These are phyloP conservation scores for Candida pseudoglaebosa DNA, from an alignment of 805 yeast genomes.

Conservation along the genomic window DNA sequence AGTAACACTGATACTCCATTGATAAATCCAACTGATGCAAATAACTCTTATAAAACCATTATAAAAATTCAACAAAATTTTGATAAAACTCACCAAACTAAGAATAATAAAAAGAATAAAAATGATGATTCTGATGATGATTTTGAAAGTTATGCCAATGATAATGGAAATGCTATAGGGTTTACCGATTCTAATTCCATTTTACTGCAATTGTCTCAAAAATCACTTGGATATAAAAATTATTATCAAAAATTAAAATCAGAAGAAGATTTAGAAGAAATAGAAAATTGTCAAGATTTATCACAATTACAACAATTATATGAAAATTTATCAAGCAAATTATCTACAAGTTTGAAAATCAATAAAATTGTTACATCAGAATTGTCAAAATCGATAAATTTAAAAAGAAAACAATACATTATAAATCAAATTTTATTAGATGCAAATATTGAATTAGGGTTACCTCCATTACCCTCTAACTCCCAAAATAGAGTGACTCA, in stretches of 20 bases:
- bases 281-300: slow-evolving; percentile 14
- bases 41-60: slow-evolving; percentile 6
- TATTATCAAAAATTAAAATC: slow-evolving; percentile 6
- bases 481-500: slow-evolving; percentile 9
- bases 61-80: slow-evolving; percentile 10
- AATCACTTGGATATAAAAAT: slow-evolving; percentile 4
- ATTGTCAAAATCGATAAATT: slow-evolving; percentile 20
- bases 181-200: slow-evolving; percentile 2
- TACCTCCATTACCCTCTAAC: slow-evolving; percentile 19
- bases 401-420: slow-evolving; percentile 36
- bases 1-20: slow-evolving; percentile 6
- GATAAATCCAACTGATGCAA: slow-evolving; percentile 4
- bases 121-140: slow-evolving; percentile 2
- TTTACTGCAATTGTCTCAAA: slow-evolving; percentile 4
- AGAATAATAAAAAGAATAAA: background rate
- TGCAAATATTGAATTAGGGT: slow-evolving; percentile 35
- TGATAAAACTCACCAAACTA: background rate
- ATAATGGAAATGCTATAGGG: background rate
- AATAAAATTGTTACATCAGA: slow-evolving; percentile 32
- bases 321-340: slow-evolving; percentile 25
- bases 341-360: slow-evolving; percentile 36
- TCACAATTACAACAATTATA: slow-evolving; percentile 19
- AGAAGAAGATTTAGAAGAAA: slow-evolving; percentile 14
- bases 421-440: slow-evolving; percentile 42
- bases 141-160: slow-evolving; percentile 2